A percentile compares a stretch with the other conserved stretches of the same genome.
Conservation (phyloP, 345 rosid species). For the Citrus inodora region DNA sequence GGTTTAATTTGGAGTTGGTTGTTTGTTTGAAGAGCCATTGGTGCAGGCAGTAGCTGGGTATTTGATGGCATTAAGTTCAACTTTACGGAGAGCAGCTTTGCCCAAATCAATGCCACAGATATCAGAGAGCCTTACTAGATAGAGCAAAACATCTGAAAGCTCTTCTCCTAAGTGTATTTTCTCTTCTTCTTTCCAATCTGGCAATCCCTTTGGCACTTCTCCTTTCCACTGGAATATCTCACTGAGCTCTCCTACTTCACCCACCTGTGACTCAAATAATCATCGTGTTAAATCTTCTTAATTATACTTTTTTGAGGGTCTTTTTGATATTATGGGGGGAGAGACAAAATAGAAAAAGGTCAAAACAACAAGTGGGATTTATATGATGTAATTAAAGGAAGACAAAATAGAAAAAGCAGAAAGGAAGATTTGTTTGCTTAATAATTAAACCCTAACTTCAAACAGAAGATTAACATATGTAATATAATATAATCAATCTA, state of each 20-base stretch:
- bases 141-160: constrained; percentile 84
- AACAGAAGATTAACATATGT: too few species aligned
- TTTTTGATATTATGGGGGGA: not conserved
- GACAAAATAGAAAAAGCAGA: not conserved
- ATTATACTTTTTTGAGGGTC: not conserved
- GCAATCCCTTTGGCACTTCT: constrained; percentile 79
- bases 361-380: not conserved
- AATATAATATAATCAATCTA: too few species aligned
- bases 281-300: not conserved
- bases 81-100: constrained; percentile 74
- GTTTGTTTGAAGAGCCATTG: not conserved
- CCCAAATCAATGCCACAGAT: constrained; percentile 78
- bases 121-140: constrained; percentile 87
- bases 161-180: constrained; percentile 84
- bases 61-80: constrained; percentile 75
- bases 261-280: constrained; percentile 48
- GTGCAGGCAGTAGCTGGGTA: constrained; percentile 49
- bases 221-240: constrained; percentile 99
- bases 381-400: too few species aligned
- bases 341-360: too few species aligned
- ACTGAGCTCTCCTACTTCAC: constrained; percentile 90
- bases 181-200: constrained; percentile 87
- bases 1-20: too few species aligned
- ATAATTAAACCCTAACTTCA: not conserved
- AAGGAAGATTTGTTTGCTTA: constrained; percentile 7